Percentiles rank a stretch among this genome's conserved stretches.
These are phyloP conservation scores for Tricholoma bakamatsutake DNA, from an alignment of 768 basidiomycete genomes.

Conservation along the genomic window DNA sequence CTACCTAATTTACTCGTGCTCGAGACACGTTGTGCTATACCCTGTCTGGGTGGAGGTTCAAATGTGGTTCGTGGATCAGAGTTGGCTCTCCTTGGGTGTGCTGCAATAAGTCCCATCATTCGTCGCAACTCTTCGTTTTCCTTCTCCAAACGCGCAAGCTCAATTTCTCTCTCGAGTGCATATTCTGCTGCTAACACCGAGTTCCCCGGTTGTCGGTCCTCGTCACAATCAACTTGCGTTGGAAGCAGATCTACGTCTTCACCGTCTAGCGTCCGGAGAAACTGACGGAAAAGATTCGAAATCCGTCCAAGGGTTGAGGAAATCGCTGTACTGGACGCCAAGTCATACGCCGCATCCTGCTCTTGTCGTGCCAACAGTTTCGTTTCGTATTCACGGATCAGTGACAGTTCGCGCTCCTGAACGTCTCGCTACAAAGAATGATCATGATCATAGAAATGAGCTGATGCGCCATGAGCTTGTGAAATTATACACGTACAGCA, in stretches of 20 bases:
- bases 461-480: background rate
- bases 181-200: constrained; percentile 48
- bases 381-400: constrained; percentile 88
- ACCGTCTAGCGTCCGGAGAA: constrained; percentile 65
- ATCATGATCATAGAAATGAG: constrained; percentile 7
- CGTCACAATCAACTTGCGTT: constrained; percentile 23
- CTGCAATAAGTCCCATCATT: constrained; percentile 51
- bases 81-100: constrained; percentile 20
- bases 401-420: constrained; percentile 84
- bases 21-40: constrained; percentile 13
- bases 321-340: constrained; percentile 57
- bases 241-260: constrained; percentile 42
- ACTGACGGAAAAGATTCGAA: constrained; percentile 60
- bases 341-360: constrained; percentile 50
- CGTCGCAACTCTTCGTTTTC: constrained; percentile 82
- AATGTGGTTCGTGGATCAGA: constrained; percentile 14
- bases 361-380: constrained; percentile 75
- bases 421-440: constrained; percentile 65
- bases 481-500: constrained; percentile 56
- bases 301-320: constrained; percentile 67
- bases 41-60: constrained; percentile 16
- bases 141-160: constrained; percentile 78
- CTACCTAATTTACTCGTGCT: constrained; percentile 16
- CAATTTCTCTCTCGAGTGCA: constrained; percentile 85
- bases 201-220: constrained; percentile 36